These are phyloP conservation scores for Calocybe gambosa DNA, from an alignment of 1,284 basidiomycete genomes.

Conservation along the genomic window DNA sequence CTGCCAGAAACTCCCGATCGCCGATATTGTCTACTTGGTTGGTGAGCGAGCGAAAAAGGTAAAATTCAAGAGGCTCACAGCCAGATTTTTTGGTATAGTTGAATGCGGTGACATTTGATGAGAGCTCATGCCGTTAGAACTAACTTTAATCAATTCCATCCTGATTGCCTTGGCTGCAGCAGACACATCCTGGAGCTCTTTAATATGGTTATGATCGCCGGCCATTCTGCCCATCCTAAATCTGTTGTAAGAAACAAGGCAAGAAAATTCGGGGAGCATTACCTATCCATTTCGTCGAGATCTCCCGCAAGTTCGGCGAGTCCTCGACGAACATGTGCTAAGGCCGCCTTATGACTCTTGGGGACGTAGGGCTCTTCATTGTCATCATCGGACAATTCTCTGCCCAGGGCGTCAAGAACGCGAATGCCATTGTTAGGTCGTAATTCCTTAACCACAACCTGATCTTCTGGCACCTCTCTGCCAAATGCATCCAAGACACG, in stretches of 20 bases:
- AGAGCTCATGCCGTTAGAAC: conserved; percentile 31
- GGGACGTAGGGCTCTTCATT: conserved; percentile 25
- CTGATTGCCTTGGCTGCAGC: conserved; percentile 43
- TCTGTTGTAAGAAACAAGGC: too few species aligned
- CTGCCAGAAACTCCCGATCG: conserved; percentile 13
- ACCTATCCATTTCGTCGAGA: conserved; percentile 54
- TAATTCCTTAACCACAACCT: conserved; percentile 10
- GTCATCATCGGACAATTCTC: conserved; percentile 35
- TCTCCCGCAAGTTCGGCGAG: conserved; percentile 50
- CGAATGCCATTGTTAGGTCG: conserved; percentile 42
- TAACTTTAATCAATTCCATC: conserved; percentile 37
- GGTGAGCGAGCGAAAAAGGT: neutral
- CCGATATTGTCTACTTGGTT: conserved; percentile 11
- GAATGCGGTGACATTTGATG: conserved; percentile 29
- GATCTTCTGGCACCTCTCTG: conserved; percentile 14
- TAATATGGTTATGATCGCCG: conserved; percentile 35
- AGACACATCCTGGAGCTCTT: conserved; percentile 51
- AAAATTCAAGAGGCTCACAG: conserved; percentile 12
- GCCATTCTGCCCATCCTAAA: conserved; percentile 24
- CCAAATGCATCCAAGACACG: conserved; percentile 58
- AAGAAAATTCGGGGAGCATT: conserved; percentile 13
- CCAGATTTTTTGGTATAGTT: conserved; percentile 30
- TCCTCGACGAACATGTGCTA: conserved; percentile 49
- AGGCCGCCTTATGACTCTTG: conserved; percentile 42
- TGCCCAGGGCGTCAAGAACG: conserved; percentile 65